Conservation (phyloP, 495 filamentous ascomycete genomes). For the Penicillium cataractarum region DNA sequence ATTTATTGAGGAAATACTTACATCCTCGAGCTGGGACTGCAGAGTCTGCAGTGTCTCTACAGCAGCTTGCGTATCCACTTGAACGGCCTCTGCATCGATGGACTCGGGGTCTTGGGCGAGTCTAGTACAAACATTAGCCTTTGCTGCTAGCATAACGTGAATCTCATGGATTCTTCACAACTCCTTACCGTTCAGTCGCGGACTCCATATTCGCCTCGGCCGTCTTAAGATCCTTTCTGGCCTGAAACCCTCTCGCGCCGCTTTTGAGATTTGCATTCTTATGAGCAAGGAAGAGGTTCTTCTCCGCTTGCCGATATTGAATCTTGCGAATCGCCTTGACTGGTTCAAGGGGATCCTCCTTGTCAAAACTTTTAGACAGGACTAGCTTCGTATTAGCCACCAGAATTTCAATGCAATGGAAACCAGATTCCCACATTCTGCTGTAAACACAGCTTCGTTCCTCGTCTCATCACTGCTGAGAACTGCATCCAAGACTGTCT, state of each 20-base stretch:
- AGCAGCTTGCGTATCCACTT: constrained; percentile 65
- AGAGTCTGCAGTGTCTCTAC: constrained; percentile 64
- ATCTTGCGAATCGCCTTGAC: constrained; percentile 63
- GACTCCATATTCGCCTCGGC: constrained; percentile 65
- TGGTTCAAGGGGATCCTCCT: constrained; percentile 56
- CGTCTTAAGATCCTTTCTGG: constrained; percentile 67
- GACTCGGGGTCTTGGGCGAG: constrained; percentile 55
- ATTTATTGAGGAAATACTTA: constrained; percentile 21
- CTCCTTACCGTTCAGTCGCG: constrained; percentile 53
- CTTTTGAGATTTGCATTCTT: constrained; percentile 74
- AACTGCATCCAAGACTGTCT: constrained; percentile 66
- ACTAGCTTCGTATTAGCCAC: constrained; percentile 24
- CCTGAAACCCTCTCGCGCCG: constrained; percentile 71
- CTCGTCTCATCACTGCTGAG: constrained; percentile 64
- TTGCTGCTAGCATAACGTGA: neutral
- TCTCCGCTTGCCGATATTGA: constrained; percentile 59
- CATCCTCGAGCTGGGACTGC: constrained; percentile 57
- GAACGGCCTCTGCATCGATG: constrained; percentile 55
- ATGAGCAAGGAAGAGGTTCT: constrained; percentile 65
- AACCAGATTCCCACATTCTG: constrained; percentile 49
- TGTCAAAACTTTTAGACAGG: constrained; percentile 49
- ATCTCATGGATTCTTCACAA: neutral
- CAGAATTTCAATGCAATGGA: neutral
- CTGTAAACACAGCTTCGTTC: constrained; percentile 60
- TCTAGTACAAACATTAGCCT: constrained; percentile 36